Evolutionary conservation across 1,284 basidiomycete genomes (phyloP).

Genomic region (Irpex rosettiformis): DNA sequence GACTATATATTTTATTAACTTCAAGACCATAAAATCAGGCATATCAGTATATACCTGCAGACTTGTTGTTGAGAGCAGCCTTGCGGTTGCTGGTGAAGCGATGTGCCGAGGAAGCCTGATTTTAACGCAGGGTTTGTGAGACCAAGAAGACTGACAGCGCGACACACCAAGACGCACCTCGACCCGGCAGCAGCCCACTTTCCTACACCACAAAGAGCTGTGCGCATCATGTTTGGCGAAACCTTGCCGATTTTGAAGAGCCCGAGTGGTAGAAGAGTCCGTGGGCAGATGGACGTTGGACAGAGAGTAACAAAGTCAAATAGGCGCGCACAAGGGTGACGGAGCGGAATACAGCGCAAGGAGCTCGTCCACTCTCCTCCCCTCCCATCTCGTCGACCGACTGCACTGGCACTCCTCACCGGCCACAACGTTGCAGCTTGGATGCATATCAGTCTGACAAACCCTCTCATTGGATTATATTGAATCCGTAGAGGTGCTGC

Average conservation of each 20-base stretch:
- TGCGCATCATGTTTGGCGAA: not conserved
- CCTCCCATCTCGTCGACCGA: not conserved
- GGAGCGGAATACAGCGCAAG: not conserved
- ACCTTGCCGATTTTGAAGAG: not conserved
- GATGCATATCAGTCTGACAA: no score
- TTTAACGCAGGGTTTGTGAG: not conserved
- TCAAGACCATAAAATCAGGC: no score
- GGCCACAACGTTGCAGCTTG: no score
- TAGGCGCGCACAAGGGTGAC: not conserved
- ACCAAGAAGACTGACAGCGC: not conserved
- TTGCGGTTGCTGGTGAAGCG: not conserved
- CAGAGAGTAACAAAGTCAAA: not conserved
- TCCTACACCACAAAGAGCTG: not conserved
- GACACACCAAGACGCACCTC: not conserved
- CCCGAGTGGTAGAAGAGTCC: not conserved
- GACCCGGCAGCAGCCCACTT: not conserved
- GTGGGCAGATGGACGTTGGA: not conserved
- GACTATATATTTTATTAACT: no score
- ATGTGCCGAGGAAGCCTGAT: slow-evolving; percentile 9
- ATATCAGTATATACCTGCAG: slow-evolving; percentile 2
- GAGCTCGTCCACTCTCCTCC: not conserved
- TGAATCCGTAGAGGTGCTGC: not conserved
- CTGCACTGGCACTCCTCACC: no score
- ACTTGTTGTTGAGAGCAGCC: slow-evolving; percentile 3
- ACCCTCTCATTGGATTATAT: no score